Base-by-base conservation (phyloP, 2,329 filamentous ascomycete species). In the Apiospora hydei region DNA sequence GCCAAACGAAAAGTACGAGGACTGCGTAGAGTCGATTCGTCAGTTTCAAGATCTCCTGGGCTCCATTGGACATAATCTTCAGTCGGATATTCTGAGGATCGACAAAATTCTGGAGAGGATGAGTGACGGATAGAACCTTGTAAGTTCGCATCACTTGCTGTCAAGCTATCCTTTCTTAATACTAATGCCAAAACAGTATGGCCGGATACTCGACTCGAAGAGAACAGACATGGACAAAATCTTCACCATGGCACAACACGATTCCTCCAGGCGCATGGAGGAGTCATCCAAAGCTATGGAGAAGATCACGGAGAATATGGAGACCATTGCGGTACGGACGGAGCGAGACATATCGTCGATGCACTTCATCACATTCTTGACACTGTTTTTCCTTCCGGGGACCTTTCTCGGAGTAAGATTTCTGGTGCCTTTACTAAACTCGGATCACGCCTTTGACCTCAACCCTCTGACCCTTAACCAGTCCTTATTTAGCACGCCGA, bases 281-380 rank as follows among this genome's bases (percentile, higher is more conserved):
- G 4, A 3, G 6, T 75, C 80, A 1, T 71, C 72, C 30, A 73
- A 75, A 61, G 73, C 77, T 10, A 61, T 61, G 53, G 51, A 53
- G 14, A 3, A 14, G 24, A 8, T 75, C 77, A 69, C 49, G 47
- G 1, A 74, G 24, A 71, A 76, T 0, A 85, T 84, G 67, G 84
- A 87, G 75, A 85, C 83, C 75, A 86, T 87, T 44, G 85, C 85
- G 1, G 77, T 84, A 44, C 84, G 86, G 67, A 83, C 82, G 70
- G 83, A 85, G 41, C 85, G 86, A 71, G 73, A 74, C 46, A 74
- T 70, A 1, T 64, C 71, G 8, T 74, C 73, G 13, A 74, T 74
- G 70, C 73, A 74, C 51, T 46, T 74, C 49, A 73, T 74, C 64
- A 74, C 73, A 0, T 26, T 73, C 3, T 53, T 74, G 18, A 74